Conservation (phyloP, 805 yeast genomes). For the Nakazawaea molendinolei region DNA sequence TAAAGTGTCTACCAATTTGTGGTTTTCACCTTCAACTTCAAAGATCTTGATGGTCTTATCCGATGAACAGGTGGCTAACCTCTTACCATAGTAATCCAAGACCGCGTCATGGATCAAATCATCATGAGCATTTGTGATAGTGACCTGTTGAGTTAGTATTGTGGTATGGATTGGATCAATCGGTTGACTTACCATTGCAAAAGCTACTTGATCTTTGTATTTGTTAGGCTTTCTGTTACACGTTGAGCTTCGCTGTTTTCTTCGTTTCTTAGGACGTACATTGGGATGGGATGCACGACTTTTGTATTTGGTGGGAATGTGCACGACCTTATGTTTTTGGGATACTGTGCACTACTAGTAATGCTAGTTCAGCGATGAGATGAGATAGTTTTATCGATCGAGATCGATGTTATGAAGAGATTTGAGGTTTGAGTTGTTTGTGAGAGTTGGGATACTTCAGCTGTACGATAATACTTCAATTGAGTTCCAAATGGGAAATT, state of each 20-base stretch:
- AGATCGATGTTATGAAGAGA: no score
- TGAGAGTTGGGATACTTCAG: no score
- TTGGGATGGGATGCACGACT: background rate
- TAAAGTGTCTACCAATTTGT: constrained; percentile 76
- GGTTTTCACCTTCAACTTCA: constrained; percentile 82
- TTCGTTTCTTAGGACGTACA: background rate
- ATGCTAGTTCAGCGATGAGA: no score
- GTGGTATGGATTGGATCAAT: background rate
- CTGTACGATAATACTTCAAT: no score
- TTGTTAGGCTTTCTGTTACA: background rate
- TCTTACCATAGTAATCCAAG: constrained; percentile 91
- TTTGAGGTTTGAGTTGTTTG: no score
- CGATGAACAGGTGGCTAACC: constrained; percentile 93
- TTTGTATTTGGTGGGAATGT: background rate
- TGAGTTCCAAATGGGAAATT: no score
- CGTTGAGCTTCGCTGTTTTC: background rate
- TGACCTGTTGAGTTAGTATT: constrained; percentile 51
- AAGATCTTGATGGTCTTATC: constrained; percentile 94
- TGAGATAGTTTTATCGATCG: no score
- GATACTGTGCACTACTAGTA: no score
- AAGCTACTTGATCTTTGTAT: constrained; percentile 1
- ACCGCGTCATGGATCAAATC: constrained; percentile 96
- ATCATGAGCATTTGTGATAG: constrained; percentile 86
- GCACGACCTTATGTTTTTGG: background rate
- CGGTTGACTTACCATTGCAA: background rate